Base-by-base conservation (phyloP, 83 land plant genomes). In the Diphasiastrum complanatum region DNA sequence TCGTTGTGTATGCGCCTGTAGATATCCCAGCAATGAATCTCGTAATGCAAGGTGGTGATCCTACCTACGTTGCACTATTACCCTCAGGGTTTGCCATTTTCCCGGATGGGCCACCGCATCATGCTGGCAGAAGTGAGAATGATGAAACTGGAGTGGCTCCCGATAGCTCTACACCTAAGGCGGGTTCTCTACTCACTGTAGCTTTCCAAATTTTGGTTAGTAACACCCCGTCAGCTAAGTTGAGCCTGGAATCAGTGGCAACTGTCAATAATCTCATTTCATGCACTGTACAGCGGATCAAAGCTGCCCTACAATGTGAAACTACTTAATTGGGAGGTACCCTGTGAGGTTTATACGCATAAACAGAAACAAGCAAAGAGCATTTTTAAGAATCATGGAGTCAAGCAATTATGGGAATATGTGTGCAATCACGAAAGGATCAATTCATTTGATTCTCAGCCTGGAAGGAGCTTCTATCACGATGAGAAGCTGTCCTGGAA, bases 21-120 rank as follows among this genome's bases (percentile, higher is more conserved):
- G 91, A 85, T 51, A 72, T 81, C 6, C 77, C 67, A 0, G 93
- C 93, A 10, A 87, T 87, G 93, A 84, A 79, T 40, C 64, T 77
- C 20, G 93, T 87, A 11, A 56, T 87, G 12, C 78, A 67, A 36
- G 93, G 93, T 3, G 82, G 76, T 0, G 79, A 77, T 51, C 82
- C 91, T 4, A 84, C 83, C 22, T 61, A 63, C 20, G 93, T 87
- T 2, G 86, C 89, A 1, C 85, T 87, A 23, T 64, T 87, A 29
- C 93, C 93, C 0, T 89, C 95, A 0, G 95, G 95, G 1, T 89
- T 89, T 34, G 95, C 91, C 16, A 76, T 89, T 29, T 79, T 84
- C 8, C 89, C 89, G 0, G 89, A 87, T 58, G 83, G 89, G 0
- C 76, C 83, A 12, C 41, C 49, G 66, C 43, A 32, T 33, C 26